These are phyloP conservation scores for Dorcoceras hygrometricum DNA, from an alignment of 257 asterid species.

Conservation along the genomic window DNA sequence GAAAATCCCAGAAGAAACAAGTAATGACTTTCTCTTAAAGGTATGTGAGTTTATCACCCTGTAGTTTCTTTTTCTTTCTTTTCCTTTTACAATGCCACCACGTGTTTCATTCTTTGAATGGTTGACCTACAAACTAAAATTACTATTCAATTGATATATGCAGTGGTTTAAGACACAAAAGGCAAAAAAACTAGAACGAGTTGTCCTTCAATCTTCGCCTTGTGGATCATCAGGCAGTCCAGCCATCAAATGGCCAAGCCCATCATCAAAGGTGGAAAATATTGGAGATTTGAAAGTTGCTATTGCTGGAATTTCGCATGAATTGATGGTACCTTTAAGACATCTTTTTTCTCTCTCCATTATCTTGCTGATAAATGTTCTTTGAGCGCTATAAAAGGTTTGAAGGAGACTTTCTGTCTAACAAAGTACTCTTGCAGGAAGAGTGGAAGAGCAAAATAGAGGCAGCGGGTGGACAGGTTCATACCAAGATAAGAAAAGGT, in stretches of 20 bases:
- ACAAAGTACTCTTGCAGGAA: conserved; percentile 39
- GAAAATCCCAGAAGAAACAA: conserved; percentile 78
- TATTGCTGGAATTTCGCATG: conserved; percentile 49
- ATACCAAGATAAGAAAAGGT: conserved; percentile 69
- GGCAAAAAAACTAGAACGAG: conserved; percentile 60
- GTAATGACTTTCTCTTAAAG: conserved; percentile 72
- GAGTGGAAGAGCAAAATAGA: conserved; percentile 67
- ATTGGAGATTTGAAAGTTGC: conserved; percentile 64
- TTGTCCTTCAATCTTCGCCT: conserved; percentile 62
- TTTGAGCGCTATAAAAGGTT: neutral
- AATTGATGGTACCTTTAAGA: conserved; percentile 41
- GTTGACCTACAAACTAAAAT: conserved; percentile 11
- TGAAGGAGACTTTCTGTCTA: conserved; percentile 6
- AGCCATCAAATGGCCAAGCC: conserved; percentile 33
- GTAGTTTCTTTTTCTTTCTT: conserved; percentile 12
- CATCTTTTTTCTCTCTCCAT: neutral
- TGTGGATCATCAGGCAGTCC: conserved; percentile 40
- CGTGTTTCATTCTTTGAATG: neutral
- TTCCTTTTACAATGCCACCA: neutral
- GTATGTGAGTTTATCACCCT: conserved; percentile 36
- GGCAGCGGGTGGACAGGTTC: conserved; percentile 79
- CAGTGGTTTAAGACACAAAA: conserved; percentile 98
- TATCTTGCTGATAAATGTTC: conserved; percentile 12
- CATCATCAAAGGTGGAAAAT: conserved; percentile 46
- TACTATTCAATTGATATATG: conserved; percentile 26